Evolutionary conservation across 768 basidiomycete species (phyloP).

Genomic region (Chalciporus pseudorubinellus): DNA sequence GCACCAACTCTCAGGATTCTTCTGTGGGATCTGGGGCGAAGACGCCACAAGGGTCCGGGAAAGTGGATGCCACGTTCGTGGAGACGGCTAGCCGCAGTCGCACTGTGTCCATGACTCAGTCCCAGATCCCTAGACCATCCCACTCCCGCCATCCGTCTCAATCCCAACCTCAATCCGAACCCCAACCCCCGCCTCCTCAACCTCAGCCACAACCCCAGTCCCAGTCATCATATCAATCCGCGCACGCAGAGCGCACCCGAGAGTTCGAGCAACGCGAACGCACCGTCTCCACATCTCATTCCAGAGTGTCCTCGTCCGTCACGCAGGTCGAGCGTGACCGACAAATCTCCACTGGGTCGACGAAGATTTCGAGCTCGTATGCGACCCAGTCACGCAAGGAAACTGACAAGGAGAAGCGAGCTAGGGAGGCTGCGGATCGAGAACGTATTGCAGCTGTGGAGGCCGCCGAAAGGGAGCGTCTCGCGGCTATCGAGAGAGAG

Average conservation of each 20-base stretch:
- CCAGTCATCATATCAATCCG: conserved; percentile 12
- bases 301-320: conserved; percentile 22
- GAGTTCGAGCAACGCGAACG: conserved; percentile 25
- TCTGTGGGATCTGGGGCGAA: conserved; percentile 29
- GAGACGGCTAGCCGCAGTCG: conserved; percentile 31
- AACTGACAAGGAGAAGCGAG: conserved; percentile 24
- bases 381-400: conserved; percentile 17
- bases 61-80: conserved; percentile 26
- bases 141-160: conserved; percentile 18
- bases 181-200: not conserved
- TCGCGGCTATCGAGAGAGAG: conserved; percentile 2
- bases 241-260: conserved; percentile 23
- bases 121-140: conserved; percentile 14
- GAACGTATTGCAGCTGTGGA: conserved; percentile 13
- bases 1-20: conserved; percentile 51
- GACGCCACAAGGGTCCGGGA: conserved; percentile 31
- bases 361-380: conserved; percentile 35
- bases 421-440: conserved; percentile 19
- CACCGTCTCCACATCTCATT: conserved; percentile 24
- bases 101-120: conserved; percentile 20
- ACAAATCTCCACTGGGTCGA: conserved; percentile 23
- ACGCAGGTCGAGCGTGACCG: conserved; percentile 26
- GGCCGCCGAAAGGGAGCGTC: conserved; percentile 16
- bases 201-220: not conserved
- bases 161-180: not conserved